Conservation (phyloP, 1,139 yeast species). For the Meyerozyma guilliermondii region DNA sequence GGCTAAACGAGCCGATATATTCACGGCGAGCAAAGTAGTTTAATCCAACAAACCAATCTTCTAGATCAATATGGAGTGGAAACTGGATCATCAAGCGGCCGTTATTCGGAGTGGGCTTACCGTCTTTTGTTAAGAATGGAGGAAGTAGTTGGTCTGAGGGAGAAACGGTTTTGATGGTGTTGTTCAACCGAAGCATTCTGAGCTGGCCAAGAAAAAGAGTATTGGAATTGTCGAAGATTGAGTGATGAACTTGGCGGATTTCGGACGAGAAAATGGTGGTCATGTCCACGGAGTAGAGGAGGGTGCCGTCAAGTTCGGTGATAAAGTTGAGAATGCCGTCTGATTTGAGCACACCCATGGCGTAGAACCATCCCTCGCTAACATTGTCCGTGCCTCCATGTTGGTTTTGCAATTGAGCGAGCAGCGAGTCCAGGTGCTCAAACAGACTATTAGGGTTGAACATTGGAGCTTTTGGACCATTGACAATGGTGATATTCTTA, state of each 20-base stretch:
- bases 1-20: conserved; percentile 36
- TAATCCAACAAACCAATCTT: conserved; percentile 79
- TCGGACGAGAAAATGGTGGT: conserved; percentile 56
- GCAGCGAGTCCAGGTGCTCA: conserved; percentile 1
- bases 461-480: conserved; percentile 45
- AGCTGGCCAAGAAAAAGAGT: conserved; percentile 57
- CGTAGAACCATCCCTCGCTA: conserved; percentile 67
- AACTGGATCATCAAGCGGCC: conserved; percentile 55
- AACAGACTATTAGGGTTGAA: conserved; percentile 23
- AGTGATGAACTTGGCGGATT: conserved; percentile 62
- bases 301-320: conserved; percentile 61
- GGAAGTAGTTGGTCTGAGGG: conserved; percentile 20
- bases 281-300: conserved; percentile 60
- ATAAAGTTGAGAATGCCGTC: conserved; percentile 63
- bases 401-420: conserved; percentile 1
- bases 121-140: conserved; percentile 29
- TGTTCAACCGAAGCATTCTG: conserved; percentile 45
- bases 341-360: conserved; percentile 68
- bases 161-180: conserved; percentile 29
- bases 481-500: conserved; percentile 35
- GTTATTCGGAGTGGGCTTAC: conserved; percentile 27
- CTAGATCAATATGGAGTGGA: conserved; percentile 66
- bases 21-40: conserved; percentile 64
- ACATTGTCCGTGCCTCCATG: conserved; percentile 13
- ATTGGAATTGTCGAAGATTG: conserved; percentile 57